Conservation (phyloP, 192 early-diverging fungal genomes). For the Coemansia erecta region DNA sequence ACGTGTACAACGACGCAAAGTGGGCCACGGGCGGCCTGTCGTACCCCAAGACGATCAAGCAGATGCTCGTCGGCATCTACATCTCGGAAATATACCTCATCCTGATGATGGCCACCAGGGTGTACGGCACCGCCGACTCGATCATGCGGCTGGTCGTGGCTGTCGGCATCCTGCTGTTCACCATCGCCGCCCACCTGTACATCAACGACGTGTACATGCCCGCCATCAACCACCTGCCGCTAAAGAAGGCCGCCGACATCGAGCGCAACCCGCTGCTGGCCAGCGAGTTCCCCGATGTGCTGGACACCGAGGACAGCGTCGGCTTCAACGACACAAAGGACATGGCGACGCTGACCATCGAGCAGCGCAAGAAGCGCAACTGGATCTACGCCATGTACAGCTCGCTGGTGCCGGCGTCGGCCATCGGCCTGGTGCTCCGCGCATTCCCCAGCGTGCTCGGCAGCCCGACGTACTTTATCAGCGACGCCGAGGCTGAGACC, state of each 20-base stretch:
- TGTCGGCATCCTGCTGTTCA: constrained; percentile 47
- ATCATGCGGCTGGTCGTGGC: constrained; percentile 51
- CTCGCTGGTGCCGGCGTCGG: constrained; percentile 23
- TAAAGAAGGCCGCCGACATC: constrained; percentile 36
- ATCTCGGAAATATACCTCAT: constrained; percentile 72
- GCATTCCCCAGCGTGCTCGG: constrained; percentile 8
- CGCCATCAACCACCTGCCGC: constrained; percentile 54
- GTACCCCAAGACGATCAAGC: constrained; percentile 61
- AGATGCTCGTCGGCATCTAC: constrained; percentile 67
- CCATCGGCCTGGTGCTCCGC: constrained; percentile 12
- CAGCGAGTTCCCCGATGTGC: constrained; percentile 33
- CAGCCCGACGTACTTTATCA: neutral
- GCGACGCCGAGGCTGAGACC: neutral
- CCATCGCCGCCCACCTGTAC: constrained; percentile 54
- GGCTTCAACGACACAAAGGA: neutral
- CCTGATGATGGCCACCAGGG: constrained; percentile 62
- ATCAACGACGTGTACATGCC: constrained; percentile 60
- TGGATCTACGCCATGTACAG: constrained; percentile 37
- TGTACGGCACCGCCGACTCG: constrained; percentile 34
- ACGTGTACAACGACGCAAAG: constrained; percentile 59
- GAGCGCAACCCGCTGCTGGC: constrained; percentile 25
- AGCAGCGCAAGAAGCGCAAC: constrained; percentile 15
- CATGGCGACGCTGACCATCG: neutral
- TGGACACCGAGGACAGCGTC: neutral
- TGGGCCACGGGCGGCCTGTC: constrained; percentile 63